Evolutionary conservation across 2,329 filamentous ascomycete species (phyloP).

Genomic region (Ilyonectria robusta): DNA sequence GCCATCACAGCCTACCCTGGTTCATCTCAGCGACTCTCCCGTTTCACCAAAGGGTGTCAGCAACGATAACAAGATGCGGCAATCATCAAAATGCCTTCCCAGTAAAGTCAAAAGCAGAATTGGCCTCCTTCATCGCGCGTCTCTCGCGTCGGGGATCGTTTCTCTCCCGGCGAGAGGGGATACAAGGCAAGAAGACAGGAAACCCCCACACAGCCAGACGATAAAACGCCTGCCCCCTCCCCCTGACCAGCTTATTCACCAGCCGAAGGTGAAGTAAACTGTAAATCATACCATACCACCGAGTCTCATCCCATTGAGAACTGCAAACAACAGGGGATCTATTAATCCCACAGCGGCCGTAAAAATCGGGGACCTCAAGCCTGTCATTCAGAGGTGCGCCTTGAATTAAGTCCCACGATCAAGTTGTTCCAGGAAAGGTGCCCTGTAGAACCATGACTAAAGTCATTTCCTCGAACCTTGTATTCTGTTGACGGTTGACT

Average conservation of each 20-base stretch:
- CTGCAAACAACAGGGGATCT: constrained; percentile 22
- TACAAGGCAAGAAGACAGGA: constrained; percentile 11
- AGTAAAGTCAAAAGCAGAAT: constrained; percentile 24
- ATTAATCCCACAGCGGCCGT: constrained; percentile 20
- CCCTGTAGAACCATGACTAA: constrained; percentile 5
- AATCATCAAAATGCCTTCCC: constrained; percentile 21
- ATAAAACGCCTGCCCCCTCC: constrained; percentile 34
- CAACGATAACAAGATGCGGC: constrained; percentile 22
- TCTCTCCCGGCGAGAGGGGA: constrained; percentile 10
- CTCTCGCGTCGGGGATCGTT: constrained; percentile 18
- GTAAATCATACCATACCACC: constrained; percentile 25
- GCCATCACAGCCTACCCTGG: background rate
- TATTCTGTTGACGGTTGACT: constrained; percentile 11
- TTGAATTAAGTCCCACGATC: constrained; percentile 15
- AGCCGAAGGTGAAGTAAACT: constrained; percentile 14
- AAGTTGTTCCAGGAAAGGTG: background rate
- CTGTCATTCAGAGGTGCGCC: background rate
- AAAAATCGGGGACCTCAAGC: constrained; percentile 2
- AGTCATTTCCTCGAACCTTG: constrained; percentile 16
- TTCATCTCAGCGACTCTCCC: constrained; percentile 10
- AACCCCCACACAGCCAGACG: constrained; percentile 13
- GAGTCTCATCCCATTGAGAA: constrained; percentile 14
- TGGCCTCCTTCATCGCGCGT: constrained; percentile 4
- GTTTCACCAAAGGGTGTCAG: background rate
- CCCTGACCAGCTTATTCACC: constrained; percentile 10